Base-by-base conservation (phyloP, 2,329 filamentous ascomycete genomes). In the Colletotrichum sp. region DNA sequence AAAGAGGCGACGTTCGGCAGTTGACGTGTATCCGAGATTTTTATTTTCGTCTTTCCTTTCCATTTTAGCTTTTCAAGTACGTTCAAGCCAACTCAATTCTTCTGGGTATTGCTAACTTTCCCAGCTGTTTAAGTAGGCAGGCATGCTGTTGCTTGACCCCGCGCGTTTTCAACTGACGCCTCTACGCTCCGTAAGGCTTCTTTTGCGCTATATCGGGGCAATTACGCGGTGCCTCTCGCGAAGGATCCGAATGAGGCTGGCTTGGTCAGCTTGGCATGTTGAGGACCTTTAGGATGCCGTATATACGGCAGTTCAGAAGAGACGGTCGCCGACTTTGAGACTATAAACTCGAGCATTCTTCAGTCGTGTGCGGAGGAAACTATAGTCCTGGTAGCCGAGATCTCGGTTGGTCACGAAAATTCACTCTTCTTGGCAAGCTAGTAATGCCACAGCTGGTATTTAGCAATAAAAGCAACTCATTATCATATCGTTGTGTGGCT, bases 101-200 rank as follows among this genome's bases (percentile, higher is more conserved):
- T n/a, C 6, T 3, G 8, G 3, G n/a, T 9, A 27, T 21, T n/a
- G n/a, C 67, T 72, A 31, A 74, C 12, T n/a, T n/a, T 6, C 8
- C 16, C n/a, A 72, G 72, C 27, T 74, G 69, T 74, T 67, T 55
- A 57, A 72, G 72, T 72, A 67, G 9, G 29, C 33, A 47, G 36
- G 59, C 54, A 43, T 21, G 11, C 59, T 61, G 12, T 21, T 33
- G 57, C 57, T 34, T 33, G 43, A 11, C 27, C 36, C 18, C 36
- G 31, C 29, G 34, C 59, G 59, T 34, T 54, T 21, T n/a, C 27
- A 12, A 24, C 12, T 13, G 31, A 62, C 51, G n/a, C 57, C 29
- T 61, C 12, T 21, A 18, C 31, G 29, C 21, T 36, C 15, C 12
- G 8, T 18, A 29, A 21, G 29, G 29, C 12, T 68, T 57, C 36